These are phyloP conservation scores for Chlamydomonas asymmetrica DNA, from an alignment of 139 green algal species.

Conservation along the genomic window DNA sequence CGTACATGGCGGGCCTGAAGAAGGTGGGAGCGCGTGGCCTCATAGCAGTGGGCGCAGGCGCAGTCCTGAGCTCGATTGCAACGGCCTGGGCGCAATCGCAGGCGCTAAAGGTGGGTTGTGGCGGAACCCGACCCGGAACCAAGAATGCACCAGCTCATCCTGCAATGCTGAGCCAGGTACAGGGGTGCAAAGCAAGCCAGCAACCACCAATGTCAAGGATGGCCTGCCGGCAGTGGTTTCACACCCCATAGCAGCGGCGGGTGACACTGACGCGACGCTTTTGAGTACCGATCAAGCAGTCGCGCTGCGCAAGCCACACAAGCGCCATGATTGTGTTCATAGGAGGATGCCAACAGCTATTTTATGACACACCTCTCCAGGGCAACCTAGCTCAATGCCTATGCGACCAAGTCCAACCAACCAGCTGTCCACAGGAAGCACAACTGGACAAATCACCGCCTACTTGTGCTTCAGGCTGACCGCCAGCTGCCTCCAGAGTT, in stretches of 20 bases:
- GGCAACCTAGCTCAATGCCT: not conserved
- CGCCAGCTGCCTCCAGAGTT: conserved; percentile 48
- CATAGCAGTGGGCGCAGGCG: conserved; percentile 13
- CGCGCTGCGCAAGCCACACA: not conserved
- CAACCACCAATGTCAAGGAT: not conserved
- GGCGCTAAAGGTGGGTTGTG: conserved; percentile 7
- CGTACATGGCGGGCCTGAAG: no score
- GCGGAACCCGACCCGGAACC: no score
- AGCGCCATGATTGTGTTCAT: not conserved
- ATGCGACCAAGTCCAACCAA: not conserved
- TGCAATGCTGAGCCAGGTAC: no score
- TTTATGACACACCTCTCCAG: not conserved
- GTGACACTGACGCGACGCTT: no score
- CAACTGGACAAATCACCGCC: not conserved
- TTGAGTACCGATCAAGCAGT: not conserved
- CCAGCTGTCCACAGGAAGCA: not conserved
- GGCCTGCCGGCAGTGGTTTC: not conserved
- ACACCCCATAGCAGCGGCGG: not conserved
- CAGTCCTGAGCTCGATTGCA: conserved; percentile 6
- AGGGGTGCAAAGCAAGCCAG: not conserved
- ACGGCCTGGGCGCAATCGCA: conserved; percentile 10
- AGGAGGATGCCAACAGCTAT: not conserved
- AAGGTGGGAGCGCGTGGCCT: no score
- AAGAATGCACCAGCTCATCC: no score
- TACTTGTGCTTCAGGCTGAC: conserved; percentile 22